Conservation (phyloP, 2,329 filamentous ascomycete species). For the Colletotrichum cuscutae region DNA sequence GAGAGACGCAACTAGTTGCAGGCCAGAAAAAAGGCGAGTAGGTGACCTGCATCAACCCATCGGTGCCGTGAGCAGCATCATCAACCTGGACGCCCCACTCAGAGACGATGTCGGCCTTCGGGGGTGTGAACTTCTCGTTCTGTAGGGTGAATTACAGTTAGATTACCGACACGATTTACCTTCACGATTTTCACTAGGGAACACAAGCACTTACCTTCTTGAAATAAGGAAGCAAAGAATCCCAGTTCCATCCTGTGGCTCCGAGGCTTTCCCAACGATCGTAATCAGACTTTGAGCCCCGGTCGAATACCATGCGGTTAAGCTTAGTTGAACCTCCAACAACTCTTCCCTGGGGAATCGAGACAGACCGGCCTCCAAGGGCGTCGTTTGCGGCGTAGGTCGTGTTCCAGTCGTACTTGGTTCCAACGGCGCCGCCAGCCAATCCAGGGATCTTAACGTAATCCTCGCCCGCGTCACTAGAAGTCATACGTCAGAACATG, state of each 20-base stretch:
- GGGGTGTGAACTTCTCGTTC: slow-evolving; percentile 39
- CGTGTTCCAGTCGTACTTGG: slow-evolving; percentile 44
- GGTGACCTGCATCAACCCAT: slow-evolving; percentile 41
- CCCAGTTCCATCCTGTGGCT: slow-evolving; percentile 50
- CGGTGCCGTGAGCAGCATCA: slow-evolving; percentile 38
- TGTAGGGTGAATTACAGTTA: not conserved
- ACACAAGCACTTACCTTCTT: slow-evolving; percentile 38
- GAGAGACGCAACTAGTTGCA: slow-evolving; percentile 37
- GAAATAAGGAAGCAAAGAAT: slow-evolving; percentile 45
- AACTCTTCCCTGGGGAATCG: slow-evolving; percentile 22
- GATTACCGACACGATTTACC: not conserved
- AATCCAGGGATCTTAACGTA: slow-evolving; percentile 40
- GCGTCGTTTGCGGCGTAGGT: slow-evolving; percentile 28
- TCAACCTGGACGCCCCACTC: slow-evolving; percentile 44
- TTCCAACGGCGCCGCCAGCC: slow-evolving; percentile 38
- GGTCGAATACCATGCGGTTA: slow-evolving; percentile 46
- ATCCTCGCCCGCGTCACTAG: slow-evolving; percentile 37
- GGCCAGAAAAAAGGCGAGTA: slow-evolving; percentile 46
- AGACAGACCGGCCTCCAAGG: slow-evolving; percentile 17
- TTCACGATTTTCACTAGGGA: not conserved
- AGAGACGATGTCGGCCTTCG: slow-evolving; percentile 37
- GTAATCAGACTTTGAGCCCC: slow-evolving; percentile 42
- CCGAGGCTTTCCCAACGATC: slow-evolving; percentile 50
- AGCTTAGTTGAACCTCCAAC: slow-evolving; percentile 45
- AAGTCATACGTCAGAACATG: not conserved